phyloP scores from a whole-genome alignment of 2,329 filamentous ascomycete genomes.

The Trichocomaceae sp. region DNA sequence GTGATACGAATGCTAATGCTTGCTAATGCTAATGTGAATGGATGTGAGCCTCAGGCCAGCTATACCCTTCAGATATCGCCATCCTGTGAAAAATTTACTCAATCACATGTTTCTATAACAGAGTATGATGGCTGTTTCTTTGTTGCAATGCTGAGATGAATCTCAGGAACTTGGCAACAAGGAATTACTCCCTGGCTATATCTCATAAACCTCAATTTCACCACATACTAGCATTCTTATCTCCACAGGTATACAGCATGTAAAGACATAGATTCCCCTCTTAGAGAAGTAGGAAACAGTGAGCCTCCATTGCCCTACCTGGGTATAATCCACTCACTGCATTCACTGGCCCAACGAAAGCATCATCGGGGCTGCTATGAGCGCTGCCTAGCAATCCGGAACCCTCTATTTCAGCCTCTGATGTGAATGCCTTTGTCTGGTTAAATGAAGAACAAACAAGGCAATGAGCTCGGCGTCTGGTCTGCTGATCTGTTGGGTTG shows the following conservation, averaged over 20 bases:
- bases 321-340: slow-evolving; percentile 1
- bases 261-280: neutral
- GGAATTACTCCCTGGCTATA: neutral
- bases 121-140: neutral
- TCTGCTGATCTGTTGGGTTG: neutral
- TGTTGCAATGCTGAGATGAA: neutral
- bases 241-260: neutral
- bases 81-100: neutral
- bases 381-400: slow-evolving; percentile 3
- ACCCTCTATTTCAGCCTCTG: neutral
- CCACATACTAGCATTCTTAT: neutral
- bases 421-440: slow-evolving; percentile 1
- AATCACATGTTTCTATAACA: neutral
- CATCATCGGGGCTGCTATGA: neutral
- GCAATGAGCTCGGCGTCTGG: neutral
- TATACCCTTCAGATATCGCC: neutral
- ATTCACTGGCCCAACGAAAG: slow-evolving; percentile 2
- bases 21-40: neutral
- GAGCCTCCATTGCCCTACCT: neutral
- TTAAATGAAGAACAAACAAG: neutral
- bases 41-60: neutral
- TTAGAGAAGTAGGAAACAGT: neutral
- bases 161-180: neutral
- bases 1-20: no score
- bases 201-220: neutral